phyloP scores from a whole-genome alignment of 352 stramenopile genomes.

The Pythium myriotylum region DNA sequence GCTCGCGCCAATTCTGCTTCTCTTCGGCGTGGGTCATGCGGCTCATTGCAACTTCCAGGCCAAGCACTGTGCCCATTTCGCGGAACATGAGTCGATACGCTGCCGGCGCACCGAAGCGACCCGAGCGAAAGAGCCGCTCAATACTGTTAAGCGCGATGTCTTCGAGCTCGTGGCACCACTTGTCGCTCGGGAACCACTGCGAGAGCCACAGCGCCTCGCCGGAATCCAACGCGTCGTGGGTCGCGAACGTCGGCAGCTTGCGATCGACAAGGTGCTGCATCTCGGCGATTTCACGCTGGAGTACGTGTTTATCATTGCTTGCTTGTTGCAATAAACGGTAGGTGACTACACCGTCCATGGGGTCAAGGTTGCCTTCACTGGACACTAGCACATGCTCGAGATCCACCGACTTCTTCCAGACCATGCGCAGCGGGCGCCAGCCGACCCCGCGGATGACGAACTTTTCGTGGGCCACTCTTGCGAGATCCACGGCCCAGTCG shows the following conservation, averaged over 20 bases:
- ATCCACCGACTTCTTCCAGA: conserved; percentile 42
- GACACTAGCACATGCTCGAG: conserved; percentile 33
- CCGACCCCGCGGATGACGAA: conserved; percentile 32
- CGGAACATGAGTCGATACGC: conserved; percentile 35
- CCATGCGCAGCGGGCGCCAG: conserved; percentile 28
- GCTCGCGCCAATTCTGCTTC: conserved; percentile 13
- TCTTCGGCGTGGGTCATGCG: conserved; percentile 15
- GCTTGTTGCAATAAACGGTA: conserved; percentile 31
- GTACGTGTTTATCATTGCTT: conserved; percentile 16
- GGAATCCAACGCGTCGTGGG: conserved; percentile 32
- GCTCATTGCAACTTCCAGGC: conserved; percentile 25
- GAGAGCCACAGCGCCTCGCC: conserved; percentile 37
- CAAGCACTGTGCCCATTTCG: conserved; percentile 39
- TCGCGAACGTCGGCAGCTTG: conserved; percentile 28
- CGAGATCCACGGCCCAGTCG: conserved; percentile 30
- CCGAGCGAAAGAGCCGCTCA: conserved; percentile 22
- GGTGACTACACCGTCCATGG: conserved; percentile 34
- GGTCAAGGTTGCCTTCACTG: conserved; percentile 36
- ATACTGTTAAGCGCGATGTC: conserved; percentile 25
- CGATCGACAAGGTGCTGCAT: conserved; percentile 29
- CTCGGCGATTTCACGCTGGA: conserved; percentile 29
- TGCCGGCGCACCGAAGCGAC: conserved; percentile 19
- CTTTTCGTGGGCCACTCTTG: conserved; percentile 18
- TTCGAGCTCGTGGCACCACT: conserved; percentile 22
- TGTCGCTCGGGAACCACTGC: conserved; percentile 31